These are phyloP conservation scores for Clarireedia paspali DNA, from an alignment of 2,329 filamentous ascomycete genomes.

Conservation along the genomic window DNA sequence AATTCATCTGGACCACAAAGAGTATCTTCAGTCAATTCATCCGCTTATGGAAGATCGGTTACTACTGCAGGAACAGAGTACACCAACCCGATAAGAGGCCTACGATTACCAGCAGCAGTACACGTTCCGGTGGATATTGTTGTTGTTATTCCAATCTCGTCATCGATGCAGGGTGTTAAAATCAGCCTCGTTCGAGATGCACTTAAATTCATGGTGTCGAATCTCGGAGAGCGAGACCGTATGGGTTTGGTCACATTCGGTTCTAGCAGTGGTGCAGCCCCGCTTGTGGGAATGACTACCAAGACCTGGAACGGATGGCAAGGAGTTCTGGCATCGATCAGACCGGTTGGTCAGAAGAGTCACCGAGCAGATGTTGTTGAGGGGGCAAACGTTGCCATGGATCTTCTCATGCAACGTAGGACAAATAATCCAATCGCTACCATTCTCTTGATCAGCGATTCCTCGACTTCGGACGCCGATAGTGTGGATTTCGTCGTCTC, in stretches of 20 bases:
- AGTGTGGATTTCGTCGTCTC: conserved; percentile 98
- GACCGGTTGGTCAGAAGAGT: conserved; percentile 93
- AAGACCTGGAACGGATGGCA: conserved; percentile 91
- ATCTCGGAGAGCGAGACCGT: conserved; percentile 83
- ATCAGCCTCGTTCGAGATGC: conserved; percentile 90
- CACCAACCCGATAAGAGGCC: conserved; percentile 51
- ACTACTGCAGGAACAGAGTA: conserved; percentile 92
- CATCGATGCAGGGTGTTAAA: conserved; percentile 99
- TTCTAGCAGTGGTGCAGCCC: conserved; percentile 85
- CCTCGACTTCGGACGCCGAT: conserved; percentile 86
- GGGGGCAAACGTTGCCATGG: conserved; percentile 96
- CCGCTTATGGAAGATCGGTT: conserved; percentile 75
- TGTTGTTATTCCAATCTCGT: conserved; percentile 92
- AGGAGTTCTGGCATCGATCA: conserved; percentile 77
- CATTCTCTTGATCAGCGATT: conserved; percentile 95
- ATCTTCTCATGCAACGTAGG: conserved; percentile 94
- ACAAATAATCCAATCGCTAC: conserved; percentile 91
- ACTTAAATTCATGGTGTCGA: conserved; percentile 83
- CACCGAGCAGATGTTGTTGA: conserved; percentile 94
- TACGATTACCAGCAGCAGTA: conserved; percentile 35
- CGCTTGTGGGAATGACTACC: conserved; percentile 95
- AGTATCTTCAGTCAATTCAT: conserved; percentile 74
- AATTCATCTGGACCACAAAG: conserved; percentile 47
- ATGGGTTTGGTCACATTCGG: conserved; percentile 98
- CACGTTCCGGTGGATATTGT: conserved; percentile 95